Evolutionary conservation across 2,329 filamentous ascomycete species (phyloP).

Genomic region (Aspergillus flavus): DNA sequence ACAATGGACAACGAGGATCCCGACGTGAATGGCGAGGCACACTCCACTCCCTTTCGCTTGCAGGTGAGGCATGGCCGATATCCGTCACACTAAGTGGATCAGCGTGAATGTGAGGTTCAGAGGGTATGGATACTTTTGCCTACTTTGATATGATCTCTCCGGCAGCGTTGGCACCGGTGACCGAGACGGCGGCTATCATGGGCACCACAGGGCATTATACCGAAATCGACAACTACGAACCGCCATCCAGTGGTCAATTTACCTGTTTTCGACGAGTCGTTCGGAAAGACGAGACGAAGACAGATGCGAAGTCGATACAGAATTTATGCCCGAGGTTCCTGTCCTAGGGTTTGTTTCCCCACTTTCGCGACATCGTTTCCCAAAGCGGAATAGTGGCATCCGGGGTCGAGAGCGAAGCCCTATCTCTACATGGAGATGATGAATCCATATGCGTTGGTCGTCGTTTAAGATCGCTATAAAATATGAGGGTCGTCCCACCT

Average conservation of each 20-base stretch:
- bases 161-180: background rate
- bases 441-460: background rate
- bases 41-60: background rate
- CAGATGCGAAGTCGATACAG: background rate
- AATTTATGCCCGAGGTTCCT: background rate
- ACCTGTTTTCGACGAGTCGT: background rate
- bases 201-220: background rate
- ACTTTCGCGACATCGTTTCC: background rate
- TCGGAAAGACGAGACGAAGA: background rate
- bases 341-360: background rate
- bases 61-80: background rate
- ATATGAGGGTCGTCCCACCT: background rate
- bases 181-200: background rate
- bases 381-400: background rate
- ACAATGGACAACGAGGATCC: background rate
- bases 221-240: background rate
- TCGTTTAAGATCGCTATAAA: background rate
- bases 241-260: background rate
- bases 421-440: background rate
- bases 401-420: background rate
- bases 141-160: background rate
- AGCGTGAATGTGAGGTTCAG: background rate
- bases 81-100: background rate
- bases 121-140: background rate
- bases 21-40: background rate